Evolutionary conservation across 202 grass and related monocot genomes (phyloP), one percentile per base, ranked within the genome.

Genomic region (Dendrocalamus latiflorus): DNA sequence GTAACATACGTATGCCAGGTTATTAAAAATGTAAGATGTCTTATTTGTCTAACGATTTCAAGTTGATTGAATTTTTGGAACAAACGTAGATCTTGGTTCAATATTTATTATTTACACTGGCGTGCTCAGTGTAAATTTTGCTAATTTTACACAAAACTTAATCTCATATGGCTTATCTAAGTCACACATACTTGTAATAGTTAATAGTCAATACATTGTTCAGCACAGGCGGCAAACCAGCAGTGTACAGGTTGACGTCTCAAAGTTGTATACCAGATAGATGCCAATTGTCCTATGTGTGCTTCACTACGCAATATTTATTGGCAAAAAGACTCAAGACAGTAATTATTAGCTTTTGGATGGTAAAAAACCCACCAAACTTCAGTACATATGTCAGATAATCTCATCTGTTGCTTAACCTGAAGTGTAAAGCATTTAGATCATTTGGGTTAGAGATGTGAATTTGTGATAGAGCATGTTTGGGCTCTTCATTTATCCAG

Each of bases 291-390:
- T 68, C 9, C 5, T 54, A 68, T 26, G 21, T 38, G 36, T 57
- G 22, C 65, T 51, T 70, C 41, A 21, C 49, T 28, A 41, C 14
- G 16, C 13, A 54, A 65, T 42, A 65, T 83, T 65, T 12, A 65
- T 49, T 18, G 9, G 4, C 36, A 55, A 65, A 36, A 83, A 12
- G 26, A 48, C 2, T 50, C 13, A 33, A 30, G 26, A 81, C 20
- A 25, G 17, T 61, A 62, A 73, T 48, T 60, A 3, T 13, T 17
- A 60, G 4, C 34, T 49, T 37, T 62, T 53, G 30, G 41, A 63
- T 82, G 14, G 39, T 51, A 75, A 53, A 64, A 60, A 58, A 75
- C 70, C 34, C 65, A 74, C 59, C 81, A 55, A 74, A 30, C 44
- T 33, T 50, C 43, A 63, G 44, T n/a, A 49, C 39, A 65, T 55